Evolutionary conservation across 805 yeast species (phyloP), one percentile per base, ranked within the genome.

Genomic region (Isabelozyma gotoi): DNA sequence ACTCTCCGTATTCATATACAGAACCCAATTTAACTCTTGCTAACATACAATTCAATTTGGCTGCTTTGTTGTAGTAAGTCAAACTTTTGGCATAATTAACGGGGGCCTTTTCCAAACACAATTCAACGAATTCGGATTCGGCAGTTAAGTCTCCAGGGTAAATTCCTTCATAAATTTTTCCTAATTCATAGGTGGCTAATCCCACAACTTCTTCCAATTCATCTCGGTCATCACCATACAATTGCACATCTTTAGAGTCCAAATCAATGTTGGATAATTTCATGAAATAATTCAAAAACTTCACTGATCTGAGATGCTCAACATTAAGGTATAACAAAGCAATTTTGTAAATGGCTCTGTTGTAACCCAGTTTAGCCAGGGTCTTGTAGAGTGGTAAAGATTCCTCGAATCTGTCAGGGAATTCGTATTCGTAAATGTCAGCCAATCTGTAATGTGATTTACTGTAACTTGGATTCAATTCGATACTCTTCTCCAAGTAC

Each of bases 1-100:
- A 63, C 43, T 72, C 76, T 3, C 74, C 77, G 37, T 51, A 51
- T 50, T 72, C 77, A 48, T 72, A 72, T 3, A 72, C 63, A n/a
- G 56, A 55, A 3, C 74, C 77, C 29, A 72, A 54, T 43, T 65
- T 63, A 14, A 70, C 76, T 48, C 68, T 72, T 2, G 75, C 73
- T 21, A 64, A 55, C 18, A 71, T 55, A 44, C 71, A 67, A 43
- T 63, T 59, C 45, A 65, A 56, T 51, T 68, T 70, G 35, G 75
- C 76, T 1, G 75, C 59, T 39, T 67, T 64, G 51, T 71, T 71
- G 54, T 69, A 72, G 50, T 62, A 69, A 10, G 69, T 53, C 46
- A 72, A 61, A 39, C 72, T 65, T 52, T 68, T 69, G 20, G 72
- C 62, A 49, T 69, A 70, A 46, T 64, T 67, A n/a, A 72, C 73